Evolutionary conservation across 371 early-diverging fungal genomes (phyloP), one percentile per base, ranked within the genome.

Genomic region (Entomophthora muscae): DNA sequence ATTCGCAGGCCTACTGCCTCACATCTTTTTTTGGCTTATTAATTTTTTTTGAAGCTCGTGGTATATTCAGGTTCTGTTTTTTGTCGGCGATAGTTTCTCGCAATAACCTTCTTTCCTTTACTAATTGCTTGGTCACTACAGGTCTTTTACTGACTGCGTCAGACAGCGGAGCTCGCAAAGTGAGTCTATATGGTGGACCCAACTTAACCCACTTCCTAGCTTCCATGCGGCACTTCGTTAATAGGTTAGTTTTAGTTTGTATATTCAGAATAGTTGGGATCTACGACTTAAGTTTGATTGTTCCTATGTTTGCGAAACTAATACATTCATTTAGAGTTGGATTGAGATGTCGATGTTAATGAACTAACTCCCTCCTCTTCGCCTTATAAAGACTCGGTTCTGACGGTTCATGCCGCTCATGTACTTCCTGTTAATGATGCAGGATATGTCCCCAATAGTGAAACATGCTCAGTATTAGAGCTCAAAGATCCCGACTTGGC

Each of bases 111-210:
- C n/a, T n/a, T n/a, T n/a, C n/a, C n/a, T n/a, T n/a, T n/a, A n/a
- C n/a, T n/a, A n/a, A n/a, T n/a, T n/a, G n/a, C n/a, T n/a, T n/a
- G n/a, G n/a, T n/a, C n/a, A n/a, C n/a, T n/a, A n/a, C 69, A 83
- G 90, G 95, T 28, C 84, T 92, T 87, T 71, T 97, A 10, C 75
- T 95, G 66, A 95, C 94, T 1, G 69, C 92, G 66, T 83, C 91
- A 0, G 92, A 90, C 69, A 78, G 79, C 0, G 93, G 91, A 21
- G 65, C 73, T 24, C 69, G 70, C 21, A 73, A 76, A 54, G 63
- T 89, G 32, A 73, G 71, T 23, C 23, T 92, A n/a, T 71, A 82
- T 58, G 90, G 90, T 17, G 83, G 83, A 1, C 81, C 75, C 55
- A 92, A 91, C 65, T 63, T 91, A 65, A 80, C 88, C 0, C 91